phyloP scores from a whole-genome alignment of 805 yeast genomes.

The Candida orba region DNA sequence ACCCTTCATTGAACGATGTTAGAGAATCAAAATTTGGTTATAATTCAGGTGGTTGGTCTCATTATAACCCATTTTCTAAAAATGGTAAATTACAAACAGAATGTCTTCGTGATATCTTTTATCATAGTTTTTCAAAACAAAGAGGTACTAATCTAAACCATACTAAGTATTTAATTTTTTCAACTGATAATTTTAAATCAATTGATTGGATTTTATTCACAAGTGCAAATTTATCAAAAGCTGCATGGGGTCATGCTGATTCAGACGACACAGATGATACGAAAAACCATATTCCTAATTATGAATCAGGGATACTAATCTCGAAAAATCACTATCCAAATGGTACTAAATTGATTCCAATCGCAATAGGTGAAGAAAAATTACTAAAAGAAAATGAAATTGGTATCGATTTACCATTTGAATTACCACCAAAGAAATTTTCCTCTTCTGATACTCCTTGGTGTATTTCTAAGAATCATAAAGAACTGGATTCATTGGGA shows the following conservation, averaged over 20 bases:
- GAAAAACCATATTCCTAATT: slow-evolving; percentile 31
- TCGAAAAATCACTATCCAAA: slow-evolving; percentile 22
- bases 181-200: slow-evolving; percentile 41
- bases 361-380: slow-evolving; percentile 30
- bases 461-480: slow-evolving; percentile 20
- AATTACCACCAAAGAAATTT: slow-evolving; percentile 42
- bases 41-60: slow-evolving; percentile 43
- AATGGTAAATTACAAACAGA: slow-evolving; percentile 30
- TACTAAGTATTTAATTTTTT: slow-evolving; percentile 57
- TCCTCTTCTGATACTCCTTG: slow-evolving; percentile 39
- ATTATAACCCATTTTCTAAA: slow-evolving; percentile 30
- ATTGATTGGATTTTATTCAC: slow-evolving; percentile 68
- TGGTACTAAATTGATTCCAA: slow-evolving; percentile 33
- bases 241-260: slow-evolving; percentile 65
- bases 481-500: neutral
- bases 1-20: slow-evolving; percentile 26
- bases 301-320: slow-evolving; percentile 49
- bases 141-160: slow-evolving; percentile 44
- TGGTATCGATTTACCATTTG: slow-evolving; percentile 44
- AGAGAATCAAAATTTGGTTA: slow-evolving; percentile 30
- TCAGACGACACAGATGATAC: slow-evolving; percentile 19
- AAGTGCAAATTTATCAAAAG: slow-evolving; percentile 66
- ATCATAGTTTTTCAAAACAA: slow-evolving; percentile 24
- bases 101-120: slow-evolving; percentile 32
- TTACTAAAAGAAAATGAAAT: slow-evolving; percentile 7